These are phyloP conservation scores for Mrakia hoshinonis DNA, from an alignment of 768 basidiomycete species.

Conservation along the genomic window DNA sequence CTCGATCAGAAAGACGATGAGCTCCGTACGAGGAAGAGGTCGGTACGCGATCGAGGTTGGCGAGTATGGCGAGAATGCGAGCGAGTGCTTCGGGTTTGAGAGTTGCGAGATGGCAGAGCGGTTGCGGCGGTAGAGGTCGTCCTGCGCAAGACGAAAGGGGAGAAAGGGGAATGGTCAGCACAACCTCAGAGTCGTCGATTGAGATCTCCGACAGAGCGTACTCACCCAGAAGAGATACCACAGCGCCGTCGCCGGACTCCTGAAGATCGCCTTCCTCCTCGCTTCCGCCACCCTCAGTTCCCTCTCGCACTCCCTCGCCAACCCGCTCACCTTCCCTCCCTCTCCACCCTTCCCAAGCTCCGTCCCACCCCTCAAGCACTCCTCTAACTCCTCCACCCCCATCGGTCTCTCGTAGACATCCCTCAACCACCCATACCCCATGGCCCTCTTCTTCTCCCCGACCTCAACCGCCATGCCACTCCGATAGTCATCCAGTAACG, in stretches of 20 bases:
- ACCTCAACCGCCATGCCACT: conserved; percentile 47
- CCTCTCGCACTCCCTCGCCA: neutral
- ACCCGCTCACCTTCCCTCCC: conserved; percentile 50
- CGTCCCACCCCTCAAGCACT: too few relatives aligned
- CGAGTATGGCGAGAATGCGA: conserved; percentile 65
- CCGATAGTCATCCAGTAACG: conserved; percentile 48
- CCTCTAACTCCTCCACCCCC: conserved; percentile 45
- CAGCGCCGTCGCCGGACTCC: conserved; percentile 52
- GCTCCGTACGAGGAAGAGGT: conserved; percentile 55
- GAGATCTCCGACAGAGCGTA: neutral
- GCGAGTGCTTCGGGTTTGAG: conserved; percentile 41
- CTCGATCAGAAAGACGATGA: conserved; percentile 59
- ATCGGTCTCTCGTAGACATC: conserved; percentile 54
- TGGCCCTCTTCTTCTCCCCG: conserved; percentile 48
- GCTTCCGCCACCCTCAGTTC: conserved; percentile 41
- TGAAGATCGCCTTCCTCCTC: conserved; percentile 49
- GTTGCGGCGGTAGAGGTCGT: conserved; percentile 68
- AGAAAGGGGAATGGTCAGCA: neutral
- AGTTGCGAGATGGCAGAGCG: conserved; percentile 51
- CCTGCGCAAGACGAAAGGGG: conserved; percentile 40
- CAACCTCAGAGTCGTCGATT: too few relatives aligned
- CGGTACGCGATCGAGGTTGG: conserved; percentile 62
- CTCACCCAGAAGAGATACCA: conserved; percentile 75
- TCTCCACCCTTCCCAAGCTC: conserved; percentile 49
- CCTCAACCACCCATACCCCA: conserved; percentile 58